Evolutionary conservation across 2,329 filamentous ascomycete species (phyloP).

Genomic region (Kalaharituber pfeilii): DNA sequence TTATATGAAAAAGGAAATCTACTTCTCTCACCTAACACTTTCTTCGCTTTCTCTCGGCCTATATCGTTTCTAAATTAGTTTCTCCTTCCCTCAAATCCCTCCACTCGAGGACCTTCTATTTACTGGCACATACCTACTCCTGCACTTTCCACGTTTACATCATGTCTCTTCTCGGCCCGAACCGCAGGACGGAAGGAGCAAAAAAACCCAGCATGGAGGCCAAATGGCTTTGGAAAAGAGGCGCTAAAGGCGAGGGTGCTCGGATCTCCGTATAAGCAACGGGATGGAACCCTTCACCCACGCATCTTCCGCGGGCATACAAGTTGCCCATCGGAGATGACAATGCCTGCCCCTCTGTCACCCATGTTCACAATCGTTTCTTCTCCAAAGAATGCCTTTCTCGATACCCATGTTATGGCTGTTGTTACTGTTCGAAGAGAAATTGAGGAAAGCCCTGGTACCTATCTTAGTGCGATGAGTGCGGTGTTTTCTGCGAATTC

Average conservation of each 20-base stretch:
- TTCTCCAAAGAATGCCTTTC: neutral
- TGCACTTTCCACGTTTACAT: too few relatives aligned
- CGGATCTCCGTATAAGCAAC: neutral
- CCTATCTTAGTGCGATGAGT: neutral
- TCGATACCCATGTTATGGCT: slow-evolving; percentile 1
- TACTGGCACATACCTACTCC: too few relatives aligned
- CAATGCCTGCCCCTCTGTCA: neutral
- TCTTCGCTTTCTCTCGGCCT: too few relatives aligned
- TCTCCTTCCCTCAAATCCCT: too few relatives aligned
- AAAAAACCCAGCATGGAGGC: neutral
- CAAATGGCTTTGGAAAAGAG: neutral
- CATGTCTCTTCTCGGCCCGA: slow-evolving; percentile 1
- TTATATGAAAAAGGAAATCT: too few relatives aligned
- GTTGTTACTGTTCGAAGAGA: neutral
- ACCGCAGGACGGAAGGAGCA: neutral
- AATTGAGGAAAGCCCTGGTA: neutral
- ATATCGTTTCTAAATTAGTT: too few relatives aligned
- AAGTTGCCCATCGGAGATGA: neutral
- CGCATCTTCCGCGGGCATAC: neutral
- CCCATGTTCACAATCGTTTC: neutral
- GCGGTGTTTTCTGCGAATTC: neutral
- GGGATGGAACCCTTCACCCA: neutral
- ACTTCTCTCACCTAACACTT: too few relatives aligned
- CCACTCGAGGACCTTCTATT: neutral
- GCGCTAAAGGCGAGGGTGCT: neutral